Evolutionary conservation across 345 rosid genomes (phyloP).

Genomic region (Melastoma malabathricum): DNA sequence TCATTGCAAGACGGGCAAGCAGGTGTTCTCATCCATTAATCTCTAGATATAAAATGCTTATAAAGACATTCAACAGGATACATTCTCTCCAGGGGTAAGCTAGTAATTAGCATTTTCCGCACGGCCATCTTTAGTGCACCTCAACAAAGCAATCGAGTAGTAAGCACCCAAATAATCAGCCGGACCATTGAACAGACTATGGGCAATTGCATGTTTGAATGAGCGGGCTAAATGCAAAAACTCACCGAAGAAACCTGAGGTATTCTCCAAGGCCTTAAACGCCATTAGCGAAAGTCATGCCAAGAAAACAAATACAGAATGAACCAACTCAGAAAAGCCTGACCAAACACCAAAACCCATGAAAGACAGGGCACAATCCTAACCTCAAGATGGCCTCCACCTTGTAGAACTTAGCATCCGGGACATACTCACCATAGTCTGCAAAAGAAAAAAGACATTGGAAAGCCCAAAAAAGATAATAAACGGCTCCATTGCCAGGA

Average conservation of each 20-base stretch:
- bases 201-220: not conserved
- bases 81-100: no score
- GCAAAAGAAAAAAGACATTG: not conserved
- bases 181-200: no score
- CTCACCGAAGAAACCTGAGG: slow-evolving; percentile 77
- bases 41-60: no score
- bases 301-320: slow-evolving; percentile 8
- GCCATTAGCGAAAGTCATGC: slow-evolving; percentile 13
- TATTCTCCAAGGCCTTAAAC: slow-evolving; percentile 73
- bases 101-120: no score
- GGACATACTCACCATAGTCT: slow-evolving; percentile 31
- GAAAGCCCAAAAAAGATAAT: not conserved
- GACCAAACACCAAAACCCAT: not conserved
- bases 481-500: not conserved
- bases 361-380: not conserved
- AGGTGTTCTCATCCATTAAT: no score
- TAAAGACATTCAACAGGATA: no score
- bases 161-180: no score
- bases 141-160: no score
- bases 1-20: no score
- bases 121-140: no score
- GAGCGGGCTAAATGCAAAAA: not conserved
- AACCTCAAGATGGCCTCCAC: slow-evolving; percentile 85
- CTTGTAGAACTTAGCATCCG: slow-evolving; percentile 70
- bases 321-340: slow-evolving; percentile 1